These are phyloP conservation scores for Meredithiella fracta DNA, from an alignment of 2,329 filamentous ascomycete genomes.

Conservation along the genomic window DNA sequence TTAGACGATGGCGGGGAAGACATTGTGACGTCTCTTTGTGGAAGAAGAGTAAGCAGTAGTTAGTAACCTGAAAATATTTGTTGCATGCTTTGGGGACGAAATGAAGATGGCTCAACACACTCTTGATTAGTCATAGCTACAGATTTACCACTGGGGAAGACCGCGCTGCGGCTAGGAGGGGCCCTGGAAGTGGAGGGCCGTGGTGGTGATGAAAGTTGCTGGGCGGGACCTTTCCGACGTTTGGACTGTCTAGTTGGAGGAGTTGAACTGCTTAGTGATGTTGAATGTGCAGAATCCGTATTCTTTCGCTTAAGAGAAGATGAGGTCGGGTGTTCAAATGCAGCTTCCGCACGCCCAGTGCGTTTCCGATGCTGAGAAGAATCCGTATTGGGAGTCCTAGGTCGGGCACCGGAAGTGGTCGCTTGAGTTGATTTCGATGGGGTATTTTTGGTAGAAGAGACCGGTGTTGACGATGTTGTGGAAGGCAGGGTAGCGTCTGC, in stretches of 20 bases:
- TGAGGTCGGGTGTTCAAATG: conserved; percentile 21
- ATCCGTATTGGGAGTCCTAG: no score
- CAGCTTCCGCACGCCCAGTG: conserved; percentile 9
- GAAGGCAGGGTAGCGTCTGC: conserved; percentile 27
- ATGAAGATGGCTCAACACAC: conserved; percentile 30
- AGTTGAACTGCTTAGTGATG: conserved; percentile 12
- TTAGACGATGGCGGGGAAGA: conserved; percentile 9
- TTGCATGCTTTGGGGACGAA: neutral
- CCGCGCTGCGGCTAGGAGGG: neutral
- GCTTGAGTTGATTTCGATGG: conserved; percentile 16
- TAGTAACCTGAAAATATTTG: conserved; percentile 6
- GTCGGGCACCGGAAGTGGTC: no score
- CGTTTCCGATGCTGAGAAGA: no score
- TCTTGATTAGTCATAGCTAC: conserved; percentile 51
- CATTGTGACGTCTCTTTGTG: conserved; percentile 20
- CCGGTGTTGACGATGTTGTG: neutral
- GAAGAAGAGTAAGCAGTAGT: neutral
- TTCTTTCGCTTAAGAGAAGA: conserved; percentile 62
- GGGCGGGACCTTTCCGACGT: neutral
- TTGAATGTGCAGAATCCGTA: conserved; percentile 16
- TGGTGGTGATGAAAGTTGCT: neutral
- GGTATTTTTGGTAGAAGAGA: conserved; percentile 23
- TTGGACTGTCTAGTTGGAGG: neutral
- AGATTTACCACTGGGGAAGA: neutral
- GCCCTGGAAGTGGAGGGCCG: neutral